Percentiles rank a stretch among this genome's conserved stretches.
These are phyloP conservation scores for Nephelium lappaceum DNA, from an alignment of 345 rosid species.

Conservation along the genomic window DNA sequence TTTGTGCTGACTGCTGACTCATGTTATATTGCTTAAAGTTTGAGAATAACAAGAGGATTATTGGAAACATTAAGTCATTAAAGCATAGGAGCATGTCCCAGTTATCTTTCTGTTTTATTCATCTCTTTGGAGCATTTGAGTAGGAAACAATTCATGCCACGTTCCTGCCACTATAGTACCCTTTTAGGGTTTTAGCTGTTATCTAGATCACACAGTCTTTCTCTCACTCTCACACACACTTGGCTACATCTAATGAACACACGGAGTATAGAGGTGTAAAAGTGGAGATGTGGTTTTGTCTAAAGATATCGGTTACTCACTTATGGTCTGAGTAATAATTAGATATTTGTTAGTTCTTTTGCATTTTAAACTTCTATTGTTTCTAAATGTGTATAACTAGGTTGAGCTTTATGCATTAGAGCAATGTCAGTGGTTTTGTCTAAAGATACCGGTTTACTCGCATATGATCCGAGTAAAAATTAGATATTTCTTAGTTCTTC, in stretches of 20 bases:
- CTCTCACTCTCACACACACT: background rate
- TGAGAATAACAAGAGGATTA: background rate
- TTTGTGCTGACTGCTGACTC: background rate
- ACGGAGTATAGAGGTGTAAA: background rate
- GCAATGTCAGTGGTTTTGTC: background rate
- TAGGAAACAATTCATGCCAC: background rate
- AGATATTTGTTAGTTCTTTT: too few species aligned
- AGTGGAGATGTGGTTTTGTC: background rate
- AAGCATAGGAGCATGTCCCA: background rate
- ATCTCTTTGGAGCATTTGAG: background rate
- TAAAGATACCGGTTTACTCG: too few species aligned
- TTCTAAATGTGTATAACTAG: too few species aligned
- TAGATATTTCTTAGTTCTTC: background rate
- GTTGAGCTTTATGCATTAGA: too few species aligned
- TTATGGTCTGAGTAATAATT: too few species aligned
- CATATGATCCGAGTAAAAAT: too few species aligned
- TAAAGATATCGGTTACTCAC: too few species aligned
- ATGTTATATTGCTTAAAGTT: background rate
- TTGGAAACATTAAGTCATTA: background rate
- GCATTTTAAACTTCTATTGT: too few species aligned
- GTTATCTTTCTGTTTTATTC: too few species aligned
- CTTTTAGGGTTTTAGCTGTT: background rate
- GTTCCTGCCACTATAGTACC: background rate
- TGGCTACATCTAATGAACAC: background rate
- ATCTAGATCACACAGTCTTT: background rate